Evolutionary conservation across 805 yeast species (phyloP).

Genomic region (Grigorovia jiainica): DNA sequence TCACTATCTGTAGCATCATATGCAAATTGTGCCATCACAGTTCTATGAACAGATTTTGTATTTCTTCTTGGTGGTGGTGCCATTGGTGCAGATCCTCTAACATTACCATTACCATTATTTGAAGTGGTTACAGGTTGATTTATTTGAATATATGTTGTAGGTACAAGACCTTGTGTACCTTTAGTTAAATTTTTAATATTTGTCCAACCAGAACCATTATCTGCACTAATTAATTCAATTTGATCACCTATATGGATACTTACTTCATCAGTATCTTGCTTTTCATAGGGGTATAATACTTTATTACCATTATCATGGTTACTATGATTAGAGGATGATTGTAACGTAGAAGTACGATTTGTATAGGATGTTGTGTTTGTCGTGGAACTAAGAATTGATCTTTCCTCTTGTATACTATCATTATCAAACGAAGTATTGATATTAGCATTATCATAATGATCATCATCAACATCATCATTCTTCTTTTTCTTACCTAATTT

Average conservation of each 20-base stretch:
- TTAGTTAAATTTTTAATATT: slow-evolving; percentile 39
- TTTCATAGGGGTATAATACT: slow-evolving; percentile 58
- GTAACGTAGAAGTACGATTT: background rate
- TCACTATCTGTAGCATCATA: slow-evolving; percentile 72
- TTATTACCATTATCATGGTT: slow-evolving; percentile 19
- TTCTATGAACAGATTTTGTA: slow-evolving; percentile 30
- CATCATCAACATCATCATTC: background rate
- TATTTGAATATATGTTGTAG: slow-evolving; percentile 64
- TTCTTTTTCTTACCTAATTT: background rate
- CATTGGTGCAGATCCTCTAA: slow-evolving; percentile 50
- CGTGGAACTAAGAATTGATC: background rate
- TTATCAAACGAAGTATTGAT: background rate
- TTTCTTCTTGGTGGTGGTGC: slow-evolving; percentile 70
- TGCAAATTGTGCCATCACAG: slow-evolving; percentile 63
- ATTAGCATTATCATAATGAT: background rate
- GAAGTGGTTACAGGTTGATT: slow-evolving; percentile 9
- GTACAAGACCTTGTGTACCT: slow-evolving; percentile 61
- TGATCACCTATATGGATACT: slow-evolving; percentile 51
- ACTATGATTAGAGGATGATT: background rate
- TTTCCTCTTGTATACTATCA: background rate
- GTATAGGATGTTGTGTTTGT: slow-evolving; percentile 1
- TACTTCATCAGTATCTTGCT: slow-evolving; percentile 70
- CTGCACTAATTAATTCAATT: slow-evolving; percentile 49
- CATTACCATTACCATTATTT: slow-evolving; percentile 3
- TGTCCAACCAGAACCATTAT: slow-evolving; percentile 95